These are phyloP conservation scores for Ulota crispa DNA, from an alignment of 225 moss, liverwort and hornwort genomes.

Conservation along the genomic window DNA sequence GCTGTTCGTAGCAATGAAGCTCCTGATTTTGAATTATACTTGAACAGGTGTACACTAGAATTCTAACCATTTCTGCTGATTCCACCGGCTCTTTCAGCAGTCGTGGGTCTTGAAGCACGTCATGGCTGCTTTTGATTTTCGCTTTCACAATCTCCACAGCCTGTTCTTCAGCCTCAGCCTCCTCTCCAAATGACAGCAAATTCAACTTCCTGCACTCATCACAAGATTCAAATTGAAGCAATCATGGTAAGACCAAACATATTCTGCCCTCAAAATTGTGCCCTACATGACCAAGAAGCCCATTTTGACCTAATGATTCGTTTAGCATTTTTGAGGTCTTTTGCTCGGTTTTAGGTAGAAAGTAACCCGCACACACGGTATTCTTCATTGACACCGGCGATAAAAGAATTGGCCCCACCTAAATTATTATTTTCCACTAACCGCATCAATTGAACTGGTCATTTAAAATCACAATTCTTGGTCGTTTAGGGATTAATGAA, in stretches of 20 bases:
- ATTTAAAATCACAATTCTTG: not conserved
- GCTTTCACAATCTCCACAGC: constrained; percentile 65
- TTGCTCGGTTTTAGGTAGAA: not conserved
- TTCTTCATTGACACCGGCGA: not conserved
- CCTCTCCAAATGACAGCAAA: constrained; percentile 95
- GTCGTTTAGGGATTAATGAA: not conserved
- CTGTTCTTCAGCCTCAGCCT: constrained; percentile 95
- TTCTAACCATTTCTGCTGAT: constrained; percentile 55
- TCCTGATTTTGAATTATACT: constrained; percentile 1
- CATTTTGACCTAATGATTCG: not conserved
- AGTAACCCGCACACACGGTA: not conserved
- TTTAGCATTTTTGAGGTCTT: not conserved
- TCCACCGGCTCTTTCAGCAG: constrained; percentile 65
- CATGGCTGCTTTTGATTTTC: constrained; percentile 96
- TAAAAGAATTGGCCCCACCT: not conserved
- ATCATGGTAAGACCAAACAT: not conserved
- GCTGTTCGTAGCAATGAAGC: not conserved
- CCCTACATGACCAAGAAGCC: not conserved
- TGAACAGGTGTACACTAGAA: not conserved
- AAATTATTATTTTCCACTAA: too few species aligned
- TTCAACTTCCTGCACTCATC: constrained; percentile 68
- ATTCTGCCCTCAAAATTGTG: not conserved
- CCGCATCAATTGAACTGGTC: not conserved
- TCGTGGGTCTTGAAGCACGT: constrained; percentile 89
- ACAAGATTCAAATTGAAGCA: constrained; percentile 6